Evolutionary conservation across 2,329 filamentous ascomycete genomes (phyloP), one percentile per base, ranked within the genome.

Genomic region (Aspergillus texensis): DNA sequence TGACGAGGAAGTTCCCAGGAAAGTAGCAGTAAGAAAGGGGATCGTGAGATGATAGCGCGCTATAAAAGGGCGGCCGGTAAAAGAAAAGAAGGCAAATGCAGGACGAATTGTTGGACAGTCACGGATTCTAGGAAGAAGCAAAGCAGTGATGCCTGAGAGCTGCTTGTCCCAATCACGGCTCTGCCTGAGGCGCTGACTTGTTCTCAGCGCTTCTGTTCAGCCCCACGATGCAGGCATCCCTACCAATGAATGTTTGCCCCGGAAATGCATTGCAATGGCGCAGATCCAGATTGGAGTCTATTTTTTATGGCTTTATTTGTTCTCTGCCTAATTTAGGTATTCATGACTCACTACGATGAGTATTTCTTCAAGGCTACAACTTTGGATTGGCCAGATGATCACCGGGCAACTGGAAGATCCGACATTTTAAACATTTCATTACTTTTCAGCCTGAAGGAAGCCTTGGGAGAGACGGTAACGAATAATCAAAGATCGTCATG

Each of bases 71-170:
- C 26, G 14, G 6, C 50, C 9, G 30, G 21, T 36, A 21, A 6
- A 28, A 28, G 21, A 28, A 39, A 30, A 48, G 4, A 16, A 34
- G 30, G 30, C 12, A 39, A 45, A 59, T 50, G 21, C 39, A 34
- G 9, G n/a, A 14, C n/a, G 1, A n/a, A 36, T 24, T 52, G 32
- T 55, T 26, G 32, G 52, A 55, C 52, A 39, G 52, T 54, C 8
- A 36, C 52, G n/a, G 46, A 28, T 48, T 28, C 24, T 28, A 28
- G 28, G 8, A 53, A 34, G 32, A 34, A 26, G 30, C 26, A 28
- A 54, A 26, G 52, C n/a, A 55, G n/a, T 55, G 30, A 36, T 55
- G 52, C 52, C 52, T 55, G 52, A 55, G 32, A 39, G 34, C n/a
- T 55, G 48, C 28, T 34, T 52, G 48, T 26, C 52, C 52, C 52